Evolutionary conservation across 257 asterid genomes (phyloP), one percentile per base, ranked within the genome.

Genomic region (Sherardia arvensis): DNA sequence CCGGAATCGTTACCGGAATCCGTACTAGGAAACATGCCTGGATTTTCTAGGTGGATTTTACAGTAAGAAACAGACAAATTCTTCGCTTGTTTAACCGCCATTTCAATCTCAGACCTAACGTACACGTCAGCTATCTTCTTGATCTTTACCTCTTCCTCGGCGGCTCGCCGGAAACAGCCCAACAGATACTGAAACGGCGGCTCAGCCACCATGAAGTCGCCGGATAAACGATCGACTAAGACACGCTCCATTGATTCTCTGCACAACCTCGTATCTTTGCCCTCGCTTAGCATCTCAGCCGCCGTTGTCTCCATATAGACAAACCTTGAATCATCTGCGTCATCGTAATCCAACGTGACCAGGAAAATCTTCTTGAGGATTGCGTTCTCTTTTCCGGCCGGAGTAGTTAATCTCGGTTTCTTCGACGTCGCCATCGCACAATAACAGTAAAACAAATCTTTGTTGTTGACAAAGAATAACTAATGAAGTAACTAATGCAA

Each of bases 241-340:
- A 90, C 68, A 69, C 99, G 71, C 77, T 90, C 97, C 87, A 93
- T 76, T 70, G 84, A 70, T 29, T 90, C 95, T 78, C 97, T 76
- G n/a, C 92, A 79, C 5, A 93, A 61, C 61, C 65, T 81, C 71
- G 87, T 79, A 29, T 83, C 92, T 71, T 76, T 87, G 0, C 88
- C 94, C 81, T 93, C 97, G 68, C 94, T 87, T 65, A 92, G 56
- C 59, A 92, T 67, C 83, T 93, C 97, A 1, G 94, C 96, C 2
- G 99, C 99, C 3, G 96, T 68, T 81, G 77, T 73, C 73, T 90
- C 94, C 34, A 90, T 73, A 57, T 84, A 90, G 26, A 78, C 96
- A 30, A 80, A 58, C 33, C 90, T 78, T 1, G 85, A 74, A 74
- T 92, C 99, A 61, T 26, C 85, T 89, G 83, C 80, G 32, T 89